Evolutionary conservation across 1,139 yeast genomes (phyloP), one percentile per base, ranked within the genome.

Genomic region (Magnusiomyces suaveolens): DNA sequence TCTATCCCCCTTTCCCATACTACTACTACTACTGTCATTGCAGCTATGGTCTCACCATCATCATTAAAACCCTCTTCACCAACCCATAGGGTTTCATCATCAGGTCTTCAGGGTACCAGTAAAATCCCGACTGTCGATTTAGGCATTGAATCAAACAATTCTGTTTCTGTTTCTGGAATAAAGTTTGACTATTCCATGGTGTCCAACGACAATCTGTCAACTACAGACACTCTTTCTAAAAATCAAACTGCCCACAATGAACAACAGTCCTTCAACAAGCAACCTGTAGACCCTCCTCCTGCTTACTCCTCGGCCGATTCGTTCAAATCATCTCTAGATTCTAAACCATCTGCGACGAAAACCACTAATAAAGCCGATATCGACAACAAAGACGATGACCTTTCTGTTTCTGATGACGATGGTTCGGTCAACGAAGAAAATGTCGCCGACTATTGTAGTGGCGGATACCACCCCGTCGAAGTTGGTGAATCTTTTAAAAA

Each of bases 401-500:
- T 18, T 8, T 12, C 14, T 23, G 6, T n/a, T 6, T 48, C 47
- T 23, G 51, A 47, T 4, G 57, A 52, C 23, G 46, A 33, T 16
- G n/a, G 43, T 2, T 46, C 52, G 8, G 64, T 60, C 18, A 74
- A 72, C 51, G 95, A 87, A 65, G 96, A 88, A 68, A 82, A 81
- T 60, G 72, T 76, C 49, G 75, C 75, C 50, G 96, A 88, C 65
- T 88, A 88, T 68, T 77, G 80, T 55, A 77, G 79, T 20, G 96
- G 96, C 3, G 96, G 96, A 0, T 88, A 88, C 68, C 96, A 88
- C 63, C 94, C 96, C 0, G 89, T 89, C 36, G 76, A 72, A 58
- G 77, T 85, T 46, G 95, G 95, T 14, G 96, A 88, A 65, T 70
- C 69, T 44, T 73, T 71, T 58, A 80, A 81, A 58, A 73, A 83